These are phyloP conservation scores for Pogostemon cablin DNA, from an alignment of 257 asterid genomes.

Conservation along the genomic window DNA sequence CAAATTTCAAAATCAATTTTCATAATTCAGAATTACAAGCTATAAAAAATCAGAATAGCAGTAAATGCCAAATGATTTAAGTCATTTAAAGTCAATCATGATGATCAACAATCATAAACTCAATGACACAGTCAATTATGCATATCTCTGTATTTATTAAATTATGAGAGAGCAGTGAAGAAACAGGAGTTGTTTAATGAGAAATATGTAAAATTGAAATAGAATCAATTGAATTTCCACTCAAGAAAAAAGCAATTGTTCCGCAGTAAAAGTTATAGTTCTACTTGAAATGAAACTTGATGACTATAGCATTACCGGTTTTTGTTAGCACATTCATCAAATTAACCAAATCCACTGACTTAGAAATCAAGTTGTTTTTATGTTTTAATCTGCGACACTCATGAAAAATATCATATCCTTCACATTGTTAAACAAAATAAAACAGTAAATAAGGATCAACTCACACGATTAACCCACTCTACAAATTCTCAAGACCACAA, in stretches of 20 bases:
- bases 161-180: too few relatives aligned
- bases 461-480: too few relatives aligned
- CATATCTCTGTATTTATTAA: too few relatives aligned
- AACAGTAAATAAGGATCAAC: background rate
- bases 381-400: conserved; percentile 77
- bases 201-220: background rate
- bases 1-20: too few relatives aligned
- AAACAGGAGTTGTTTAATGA: background rate
- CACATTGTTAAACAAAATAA: conserved; percentile 48
- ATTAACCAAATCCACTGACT: conserved; percentile 64
- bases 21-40: too few relatives aligned
- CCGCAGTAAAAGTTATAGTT: background rate
- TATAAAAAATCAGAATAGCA: too few relatives aligned
- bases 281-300: conserved; percentile 13
- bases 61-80: too few relatives aligned
- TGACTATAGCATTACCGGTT: conserved; percentile 39
- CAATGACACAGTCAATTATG: too few relatives aligned
- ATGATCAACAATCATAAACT: too few relatives aligned
- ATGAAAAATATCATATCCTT: conserved; percentile 90
- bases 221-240: background rate
- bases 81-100: too few relatives aligned
- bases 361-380: conserved; percentile 90
- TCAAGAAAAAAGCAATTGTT: background rate
- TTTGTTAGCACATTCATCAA: conserved; percentile 97
- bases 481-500: too few relatives aligned